phyloP scores from a whole-genome alignment of 257 asterid genomes.

The Solanum boliviense region DNA sequence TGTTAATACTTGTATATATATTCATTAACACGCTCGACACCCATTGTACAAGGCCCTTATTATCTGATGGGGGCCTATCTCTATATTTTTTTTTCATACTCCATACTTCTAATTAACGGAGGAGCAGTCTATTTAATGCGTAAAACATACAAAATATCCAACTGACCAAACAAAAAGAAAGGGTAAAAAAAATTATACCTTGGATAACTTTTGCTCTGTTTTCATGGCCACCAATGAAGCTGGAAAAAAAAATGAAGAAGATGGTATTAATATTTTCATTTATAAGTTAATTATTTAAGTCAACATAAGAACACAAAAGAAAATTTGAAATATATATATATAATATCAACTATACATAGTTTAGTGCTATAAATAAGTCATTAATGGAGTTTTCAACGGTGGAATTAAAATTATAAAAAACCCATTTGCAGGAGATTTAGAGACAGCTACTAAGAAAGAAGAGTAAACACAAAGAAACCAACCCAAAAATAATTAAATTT shows the following conservation, averaged over 20 bases:
- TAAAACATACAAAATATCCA: not conserved
- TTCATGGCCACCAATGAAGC: constrained; percentile 39
- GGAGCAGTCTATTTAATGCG: no score
- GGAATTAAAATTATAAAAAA: constrained; percentile 16
- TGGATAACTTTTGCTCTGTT: constrained; percentile 18
- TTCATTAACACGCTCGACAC: no score
- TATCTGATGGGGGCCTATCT: not conserved
- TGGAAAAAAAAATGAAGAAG: constrained; percentile 1
- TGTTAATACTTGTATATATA: no score
- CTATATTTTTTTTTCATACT: no score
- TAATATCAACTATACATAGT: constrained; percentile 18
- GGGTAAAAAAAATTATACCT: constrained; percentile 15
- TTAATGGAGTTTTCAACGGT: constrained; percentile 9
- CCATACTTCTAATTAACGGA: not conserved
- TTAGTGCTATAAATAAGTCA: constrained; percentile 16
- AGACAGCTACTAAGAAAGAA: constrained; percentile 33
- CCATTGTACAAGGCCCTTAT: not conserved
- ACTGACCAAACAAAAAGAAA: not conserved
- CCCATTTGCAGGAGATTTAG: constrained; percentile 45
- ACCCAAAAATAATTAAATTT: not conserved
- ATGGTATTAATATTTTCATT: not conserved
- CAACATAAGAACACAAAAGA: not conserved
- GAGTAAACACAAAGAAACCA: constrained; percentile 13
- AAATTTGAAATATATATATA: no score
- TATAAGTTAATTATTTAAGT: not conserved